These are phyloP conservation scores for Alternaria ethzedia DNA, from an alignment of 2,329 filamentous ascomycete genomes.

Conservation along the genomic window DNA sequence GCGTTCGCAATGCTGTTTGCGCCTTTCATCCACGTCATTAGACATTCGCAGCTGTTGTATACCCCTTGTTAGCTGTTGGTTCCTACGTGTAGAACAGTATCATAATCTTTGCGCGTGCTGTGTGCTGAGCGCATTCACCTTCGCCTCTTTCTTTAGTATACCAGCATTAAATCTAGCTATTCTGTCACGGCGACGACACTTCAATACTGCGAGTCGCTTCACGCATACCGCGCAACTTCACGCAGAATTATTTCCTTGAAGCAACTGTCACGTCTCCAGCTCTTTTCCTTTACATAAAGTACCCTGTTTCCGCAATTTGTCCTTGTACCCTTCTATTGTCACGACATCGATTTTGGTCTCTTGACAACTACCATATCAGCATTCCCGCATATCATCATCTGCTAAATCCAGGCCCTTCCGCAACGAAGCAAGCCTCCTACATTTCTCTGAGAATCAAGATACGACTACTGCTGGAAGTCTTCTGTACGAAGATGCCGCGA, in stretches of 20 bases:
- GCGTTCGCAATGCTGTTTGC: neutral
- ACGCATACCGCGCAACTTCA: neutral
- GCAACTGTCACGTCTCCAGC: neutral
- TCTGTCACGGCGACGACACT: neutral
- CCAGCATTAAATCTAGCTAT: neutral
- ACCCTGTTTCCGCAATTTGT: neutral
- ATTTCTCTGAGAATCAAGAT: neutral
- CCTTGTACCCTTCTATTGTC: neutral
- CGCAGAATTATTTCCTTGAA: neutral
- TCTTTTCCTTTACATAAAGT: neutral
- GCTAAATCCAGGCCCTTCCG: neutral
- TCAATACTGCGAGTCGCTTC: neutral
- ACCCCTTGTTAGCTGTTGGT: neutral
- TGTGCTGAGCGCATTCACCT: neutral
- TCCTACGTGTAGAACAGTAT: neutral
- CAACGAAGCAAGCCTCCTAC: neutral
- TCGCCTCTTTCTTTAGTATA: neutral
- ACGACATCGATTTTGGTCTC: neutral
- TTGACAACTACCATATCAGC: neutral
- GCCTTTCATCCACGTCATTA: neutral
- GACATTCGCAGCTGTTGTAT: neutral
- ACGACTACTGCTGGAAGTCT: neutral
- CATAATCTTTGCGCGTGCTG: too few species aligned
- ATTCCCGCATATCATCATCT: neutral
- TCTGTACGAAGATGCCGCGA: neutral